phyloP scores from a whole-genome alignment of 1,284 basidiomycete species.

The Marasmius sp. region DNA sequence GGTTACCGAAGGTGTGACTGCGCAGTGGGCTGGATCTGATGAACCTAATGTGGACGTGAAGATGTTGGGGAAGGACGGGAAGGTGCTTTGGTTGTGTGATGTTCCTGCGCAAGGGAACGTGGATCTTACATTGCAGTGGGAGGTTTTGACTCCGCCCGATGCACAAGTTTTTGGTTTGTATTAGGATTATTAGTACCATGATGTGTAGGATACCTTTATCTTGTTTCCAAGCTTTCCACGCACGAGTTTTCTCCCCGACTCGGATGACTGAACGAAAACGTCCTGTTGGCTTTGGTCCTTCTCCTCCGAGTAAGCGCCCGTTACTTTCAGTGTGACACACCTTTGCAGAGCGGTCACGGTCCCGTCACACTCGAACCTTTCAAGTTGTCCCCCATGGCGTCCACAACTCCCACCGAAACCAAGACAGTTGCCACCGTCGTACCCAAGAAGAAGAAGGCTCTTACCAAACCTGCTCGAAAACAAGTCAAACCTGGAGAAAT shows the following conservation, averaged over 20 bases:
- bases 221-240: too few species aligned
- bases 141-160: slow-evolving; percentile 21
- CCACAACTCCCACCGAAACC: slow-evolving; percentile 23
- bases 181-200: background rate
- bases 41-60: slow-evolving; percentile 20
- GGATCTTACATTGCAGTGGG: slow-evolving; percentile 28
- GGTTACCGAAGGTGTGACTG: slow-evolving; percentile 24
- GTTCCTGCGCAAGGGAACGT: slow-evolving; percentile 28
- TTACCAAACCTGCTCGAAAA: slow-evolving; percentile 73
- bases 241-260: too few species aligned
- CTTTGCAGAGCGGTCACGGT: too few species aligned
- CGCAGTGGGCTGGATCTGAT: slow-evolving; percentile 33
- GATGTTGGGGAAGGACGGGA: slow-evolving; percentile 29
- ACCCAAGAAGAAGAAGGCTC: slow-evolving; percentile 53
- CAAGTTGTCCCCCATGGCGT: slow-evolving; percentile 13
- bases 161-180: background rate
- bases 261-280: too few species aligned
- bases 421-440: slow-evolving; percentile 13
- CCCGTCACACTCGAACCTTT: too few species aligned
- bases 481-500: slow-evolving; percentile 90
- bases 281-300: too few species aligned
- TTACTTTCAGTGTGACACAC: too few species aligned
- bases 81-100: slow-evolving; percentile 29
- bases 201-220: too few species aligned
- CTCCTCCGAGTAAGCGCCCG: too few species aligned